These are phyloP conservation scores for Peniophora sp. DNA, from an alignment of 1,284 basidiomycete species.

Conservation along the genomic window DNA sequence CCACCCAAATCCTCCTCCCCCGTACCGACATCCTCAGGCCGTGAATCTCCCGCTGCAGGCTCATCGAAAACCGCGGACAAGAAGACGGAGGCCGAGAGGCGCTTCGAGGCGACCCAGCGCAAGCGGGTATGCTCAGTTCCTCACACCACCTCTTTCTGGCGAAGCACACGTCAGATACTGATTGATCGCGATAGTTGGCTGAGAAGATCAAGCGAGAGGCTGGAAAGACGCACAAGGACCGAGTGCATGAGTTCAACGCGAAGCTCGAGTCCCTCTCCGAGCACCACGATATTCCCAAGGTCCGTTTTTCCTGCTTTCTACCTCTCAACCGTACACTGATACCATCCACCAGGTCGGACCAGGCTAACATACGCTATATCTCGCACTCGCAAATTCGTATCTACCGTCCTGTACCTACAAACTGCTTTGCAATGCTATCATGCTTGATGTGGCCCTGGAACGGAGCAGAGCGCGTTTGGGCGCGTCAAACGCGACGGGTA, in stretches of 20 bases:
- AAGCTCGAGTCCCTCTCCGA: conserved; percentile 86
- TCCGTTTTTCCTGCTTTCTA: conserved; percentile 25
- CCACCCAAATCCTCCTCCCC: conserved; percentile 30
- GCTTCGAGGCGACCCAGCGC: conserved; percentile 82
- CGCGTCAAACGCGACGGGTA: too few relatives aligned
- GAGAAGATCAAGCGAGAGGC: conserved; percentile 78
- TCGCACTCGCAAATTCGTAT: too few relatives aligned
- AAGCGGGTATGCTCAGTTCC: conserved; percentile 56
- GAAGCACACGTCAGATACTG: conserved; percentile 6
- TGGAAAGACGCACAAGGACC: conserved; percentile 88
- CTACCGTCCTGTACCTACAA: too few relatives aligned
- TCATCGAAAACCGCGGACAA: conserved; percentile 30
- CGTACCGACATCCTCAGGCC: conserved; percentile 39
- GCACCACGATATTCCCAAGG: conserved; percentile 92
- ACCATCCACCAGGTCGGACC: conserved; percentile 54
- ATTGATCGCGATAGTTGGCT: conserved; percentile 46
- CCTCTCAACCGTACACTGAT: conserved; percentile 16
- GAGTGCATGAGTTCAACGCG: conserved; percentile 86
- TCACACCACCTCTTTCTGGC: conserved; percentile 1
- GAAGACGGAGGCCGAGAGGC: conserved; percentile 85
- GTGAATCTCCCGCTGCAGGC: conserved; percentile 45
- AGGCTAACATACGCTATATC: conserved; percentile 42
- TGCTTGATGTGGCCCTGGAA: too few relatives aligned
- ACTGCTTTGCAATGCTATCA: background rate
- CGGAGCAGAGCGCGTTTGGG: too few relatives aligned